Conservation (phyloP, 2,329 filamentous ascomycete species). For the Stagonosporopsis vannaccii region DNA sequence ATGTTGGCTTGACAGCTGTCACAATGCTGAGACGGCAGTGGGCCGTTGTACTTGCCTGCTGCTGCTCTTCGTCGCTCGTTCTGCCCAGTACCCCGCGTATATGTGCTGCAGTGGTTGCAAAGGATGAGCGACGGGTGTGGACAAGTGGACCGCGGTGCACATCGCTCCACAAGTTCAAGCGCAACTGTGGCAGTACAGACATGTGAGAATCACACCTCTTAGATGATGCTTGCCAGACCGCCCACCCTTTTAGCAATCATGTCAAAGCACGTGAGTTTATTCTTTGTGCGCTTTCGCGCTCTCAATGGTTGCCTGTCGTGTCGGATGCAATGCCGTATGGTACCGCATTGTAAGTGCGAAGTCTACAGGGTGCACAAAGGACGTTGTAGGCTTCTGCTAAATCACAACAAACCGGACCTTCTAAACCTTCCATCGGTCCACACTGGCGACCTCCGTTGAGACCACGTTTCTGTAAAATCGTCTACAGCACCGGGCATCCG, state of each 20-base stretch:
- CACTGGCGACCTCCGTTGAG: too few relatives aligned
- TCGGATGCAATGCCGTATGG: background rate
- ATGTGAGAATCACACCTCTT: background rate
- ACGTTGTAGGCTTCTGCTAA: background rate
- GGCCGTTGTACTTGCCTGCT: slow-evolving; percentile 6
- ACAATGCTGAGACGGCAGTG: slow-evolving; percentile 12
- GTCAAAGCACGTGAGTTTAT: slow-evolving; percentile 3
- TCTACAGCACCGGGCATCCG: background rate
- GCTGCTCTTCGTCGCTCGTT: background rate
- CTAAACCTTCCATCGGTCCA: background rate
- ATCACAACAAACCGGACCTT: background rate
- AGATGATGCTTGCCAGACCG: too few relatives aligned
- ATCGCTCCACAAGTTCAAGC: slow-evolving; percentile 8
- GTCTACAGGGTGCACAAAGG: background rate
- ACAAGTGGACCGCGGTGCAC: slow-evolving; percentile 3
- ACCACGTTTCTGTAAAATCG: background rate
- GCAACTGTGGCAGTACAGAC: background rate
- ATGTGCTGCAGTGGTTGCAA: background rate
- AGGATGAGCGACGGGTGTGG: slow-evolving; percentile 8
- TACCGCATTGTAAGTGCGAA: background rate
- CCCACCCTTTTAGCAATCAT: background rate
- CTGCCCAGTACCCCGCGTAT: slow-evolving; percentile 17
- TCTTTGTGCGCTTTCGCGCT: background rate
- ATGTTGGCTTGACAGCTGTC: slow-evolving; percentile 20
- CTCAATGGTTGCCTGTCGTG: slow-evolving; percentile 5